Evolutionary conservation across 2,329 filamentous ascomycete genomes (phyloP).

Genomic region (Neophaeococcomyces mojaviensis): DNA sequence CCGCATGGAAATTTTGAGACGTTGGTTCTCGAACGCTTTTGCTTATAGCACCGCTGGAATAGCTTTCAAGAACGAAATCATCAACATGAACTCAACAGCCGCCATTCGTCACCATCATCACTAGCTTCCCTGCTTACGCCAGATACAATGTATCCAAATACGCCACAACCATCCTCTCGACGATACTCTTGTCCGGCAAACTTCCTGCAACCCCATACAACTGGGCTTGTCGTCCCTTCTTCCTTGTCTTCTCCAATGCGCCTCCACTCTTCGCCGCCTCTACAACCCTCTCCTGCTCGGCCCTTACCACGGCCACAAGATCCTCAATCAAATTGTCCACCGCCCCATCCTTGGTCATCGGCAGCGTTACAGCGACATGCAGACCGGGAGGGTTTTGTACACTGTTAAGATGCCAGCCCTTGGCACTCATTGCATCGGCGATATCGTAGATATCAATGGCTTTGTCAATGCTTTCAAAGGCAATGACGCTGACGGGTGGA

Average conservation of each 20-base stretch:
- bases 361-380: constrained; percentile 87
- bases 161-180: constrained; percentile 79
- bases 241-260: constrained; percentile 22
- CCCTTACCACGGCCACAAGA: constrained; percentile 49
- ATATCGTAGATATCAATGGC: constrained; percentile 89
- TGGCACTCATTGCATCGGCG: constrained; percentile 73
- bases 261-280: constrained; percentile 44
- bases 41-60: too few species aligned
- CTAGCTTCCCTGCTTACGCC: too few species aligned
- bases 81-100: too few species aligned
- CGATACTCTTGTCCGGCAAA: constrained; percentile 89
- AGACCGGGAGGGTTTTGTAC: constrained; percentile 87
- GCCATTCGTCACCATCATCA: too few species aligned
- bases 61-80: too few species aligned
- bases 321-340: constrained; percentile 74
- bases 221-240: constrained; percentile 65
- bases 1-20: too few species aligned
- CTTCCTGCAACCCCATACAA: constrained; percentile 93
- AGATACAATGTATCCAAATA: constrained; percentile 94
- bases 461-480: constrained; percentile 65
- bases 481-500: constrained; percentile 82
- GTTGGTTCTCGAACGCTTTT: too few species aligned
- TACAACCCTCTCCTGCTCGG: constrained; percentile 73
- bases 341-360: constrained; percentile 60
- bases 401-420: constrained; percentile 93